Evolutionary conservation across 1,284 basidiomycete species (phyloP), one percentile per base, ranked within the genome.

Genomic region (Phaffia rhodozyma): DNA sequence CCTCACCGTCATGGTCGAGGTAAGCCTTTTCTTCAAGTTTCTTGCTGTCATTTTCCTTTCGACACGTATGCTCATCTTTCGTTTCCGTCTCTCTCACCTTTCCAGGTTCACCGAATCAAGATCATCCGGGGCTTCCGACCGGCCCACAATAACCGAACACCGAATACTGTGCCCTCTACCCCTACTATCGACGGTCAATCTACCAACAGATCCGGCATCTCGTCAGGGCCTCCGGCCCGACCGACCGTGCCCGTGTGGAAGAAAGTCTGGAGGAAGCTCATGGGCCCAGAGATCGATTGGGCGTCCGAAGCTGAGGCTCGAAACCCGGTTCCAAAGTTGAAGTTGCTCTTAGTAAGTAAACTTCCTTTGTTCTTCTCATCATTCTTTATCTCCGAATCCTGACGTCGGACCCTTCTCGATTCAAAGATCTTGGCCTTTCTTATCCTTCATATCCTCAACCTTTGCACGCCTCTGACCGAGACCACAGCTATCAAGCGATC

Each of bases 1-100:
- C 66, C 78, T 98, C 67, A 86, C 85, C 51, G 82, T 98, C 73
- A 96, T 97, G 87, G 86, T 97, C 69, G 94, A 97, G 80, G 87
- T 89, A 68, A 61, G 72, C 68, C 56, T 53, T 62, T 30, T 58
- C n/a, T 54, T 68, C 53, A 29, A 9, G 13, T 60, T 27, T 23
- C 11, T 18, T 48, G 4, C 25, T 30, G 50, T 60, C 27, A 20
- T 23, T 23, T 30, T 30, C 52, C 11, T 29, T 59, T 23, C 25
- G 29, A n/a, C 59, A 20, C 43, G 11, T 23, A 7, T 50, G 5
- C 21, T 55, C 2, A 25, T 34, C 32, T 4, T 30, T 51, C 11
- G 30, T 25, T 60, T 25, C 59, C 4, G 5, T 3, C 11, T 32
- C 20, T 53, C 23, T 29, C 27, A 3, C 57, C 7, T n/a, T 9